phyloP scores from a whole-genome alignment of 2,329 filamentous ascomycete species.

The Cladosporium halotolerans region DNA sequence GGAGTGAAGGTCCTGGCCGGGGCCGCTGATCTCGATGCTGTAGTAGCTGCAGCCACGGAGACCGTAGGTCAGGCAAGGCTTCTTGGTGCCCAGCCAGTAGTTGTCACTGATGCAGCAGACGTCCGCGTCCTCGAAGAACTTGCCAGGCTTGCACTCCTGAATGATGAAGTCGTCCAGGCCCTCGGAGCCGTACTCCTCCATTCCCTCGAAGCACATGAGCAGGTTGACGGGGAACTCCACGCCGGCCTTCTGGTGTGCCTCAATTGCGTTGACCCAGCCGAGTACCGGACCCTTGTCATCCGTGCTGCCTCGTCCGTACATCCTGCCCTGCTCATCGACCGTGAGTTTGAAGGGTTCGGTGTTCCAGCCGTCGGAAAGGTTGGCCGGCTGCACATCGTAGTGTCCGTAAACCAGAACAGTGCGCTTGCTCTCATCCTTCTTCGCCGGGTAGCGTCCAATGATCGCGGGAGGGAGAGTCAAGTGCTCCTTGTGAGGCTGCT shows the following conservation, averaged over 20 bases:
- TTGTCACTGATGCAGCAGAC: constrained; percentile 98
- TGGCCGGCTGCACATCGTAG: constrained; percentile 95
- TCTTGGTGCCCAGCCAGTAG: constrained; percentile 99
- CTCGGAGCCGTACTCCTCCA: constrained; percentile 98
- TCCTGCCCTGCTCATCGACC: constrained; percentile 83
- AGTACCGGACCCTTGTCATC: constrained; percentile 98
- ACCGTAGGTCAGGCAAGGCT: constrained; percentile 95
- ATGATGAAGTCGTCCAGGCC: constrained; percentile 92
- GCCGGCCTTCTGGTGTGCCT: constrained; percentile 91
- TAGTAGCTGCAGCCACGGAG: constrained; percentile 98
- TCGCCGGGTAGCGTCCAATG: constrained; percentile 69
- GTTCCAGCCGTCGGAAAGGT: constrained; percentile 89
- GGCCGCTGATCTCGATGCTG: constrained; percentile 81
- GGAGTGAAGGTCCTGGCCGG: constrained; percentile 88
- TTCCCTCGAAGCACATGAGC: constrained; percentile 98
- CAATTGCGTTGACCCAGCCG: constrained; percentile 96
- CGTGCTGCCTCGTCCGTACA: constrained; percentile 92
- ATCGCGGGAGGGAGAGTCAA: constrained; percentile 90
- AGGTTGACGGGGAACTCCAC: constrained; percentile 95
- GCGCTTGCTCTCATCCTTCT: constrained; percentile 83
- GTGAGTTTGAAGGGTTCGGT: constrained; percentile 89
- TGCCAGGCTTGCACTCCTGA: constrained; percentile 67
- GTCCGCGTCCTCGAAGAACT: constrained; percentile 91
- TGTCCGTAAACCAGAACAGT: constrained; percentile 97
- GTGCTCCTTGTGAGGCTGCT: constrained; percentile 84